Evolutionary conservation across 371 early-diverging fungal genomes (phyloP).

Genomic region (Zychaea mexicana): DNA sequence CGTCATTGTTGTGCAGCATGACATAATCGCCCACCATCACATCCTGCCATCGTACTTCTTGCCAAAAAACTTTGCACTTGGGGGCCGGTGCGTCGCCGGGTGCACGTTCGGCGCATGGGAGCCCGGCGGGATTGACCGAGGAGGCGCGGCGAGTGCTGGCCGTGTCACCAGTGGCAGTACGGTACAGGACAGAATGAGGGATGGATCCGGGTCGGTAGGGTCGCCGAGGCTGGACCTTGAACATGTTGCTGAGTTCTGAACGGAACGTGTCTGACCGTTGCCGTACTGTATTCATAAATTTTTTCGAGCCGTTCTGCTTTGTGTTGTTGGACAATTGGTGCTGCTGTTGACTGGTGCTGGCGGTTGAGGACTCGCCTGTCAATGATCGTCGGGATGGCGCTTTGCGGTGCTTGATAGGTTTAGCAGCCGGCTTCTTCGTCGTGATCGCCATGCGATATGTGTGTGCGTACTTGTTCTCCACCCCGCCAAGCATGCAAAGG

Average conservation of each 20-base stretch:
- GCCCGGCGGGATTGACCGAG: conserved; percentile 14
- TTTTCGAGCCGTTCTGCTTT: conserved; percentile 11
- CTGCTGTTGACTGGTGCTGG: not conserved
- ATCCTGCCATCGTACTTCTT: conserved; percentile 74
- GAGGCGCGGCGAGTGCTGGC: conserved; percentile 11
- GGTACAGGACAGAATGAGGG: conserved; percentile 52
- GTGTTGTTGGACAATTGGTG: not conserved
- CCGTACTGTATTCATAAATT: conserved; percentile 33
- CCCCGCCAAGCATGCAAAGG: conserved; percentile 26
- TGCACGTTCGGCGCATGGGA: conserved; percentile 15
- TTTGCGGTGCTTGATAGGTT: not conserved
- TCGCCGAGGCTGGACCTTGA: conserved; percentile 15
- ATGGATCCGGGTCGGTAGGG: conserved; percentile 49
- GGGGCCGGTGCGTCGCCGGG: conserved; percentile 26
- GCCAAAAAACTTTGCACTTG: conserved; percentile 36
- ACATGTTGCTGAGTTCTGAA: conserved; percentile 40
- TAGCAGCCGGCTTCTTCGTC: conserved; percentile 26
- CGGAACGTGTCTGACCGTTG: conserved; percentile 45
- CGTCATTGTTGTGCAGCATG: conserved; percentile 81
- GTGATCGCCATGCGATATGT: conserved; percentile 28
- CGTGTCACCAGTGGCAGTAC: conserved; percentile 19
- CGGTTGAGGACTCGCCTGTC: not conserved
- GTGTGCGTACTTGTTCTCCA: conserved; percentile 30
- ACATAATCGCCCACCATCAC: conserved; percentile 93
- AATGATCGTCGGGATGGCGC: not conserved